Percentiles rank a stretch among this genome's conserved stretches.
These are phyloP conservation scores for Limonium bicolor DNA, from an alignment of 148 eudicot genomes.

Conservation along the genomic window DNA sequence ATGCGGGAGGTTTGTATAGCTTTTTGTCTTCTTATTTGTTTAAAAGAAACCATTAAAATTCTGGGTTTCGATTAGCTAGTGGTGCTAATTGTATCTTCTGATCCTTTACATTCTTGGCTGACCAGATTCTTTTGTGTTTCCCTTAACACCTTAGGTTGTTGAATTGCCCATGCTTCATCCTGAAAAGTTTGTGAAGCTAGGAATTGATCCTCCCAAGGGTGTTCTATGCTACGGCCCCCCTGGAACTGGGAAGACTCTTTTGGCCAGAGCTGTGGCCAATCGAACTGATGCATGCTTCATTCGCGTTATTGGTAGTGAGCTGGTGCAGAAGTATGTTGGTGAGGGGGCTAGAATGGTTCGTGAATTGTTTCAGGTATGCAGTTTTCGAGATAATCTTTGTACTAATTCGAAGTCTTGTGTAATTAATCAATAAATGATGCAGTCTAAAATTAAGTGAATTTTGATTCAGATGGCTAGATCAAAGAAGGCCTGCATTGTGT, in stretches of 20 bases:
- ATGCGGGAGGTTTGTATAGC: constrained; percentile 81
- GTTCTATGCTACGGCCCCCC: constrained; percentile 23
- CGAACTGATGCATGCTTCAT: constrained; percentile 98
- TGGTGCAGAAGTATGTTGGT: constrained; percentile 97
- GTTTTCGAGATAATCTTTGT: no score
- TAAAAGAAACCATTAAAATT: no score
- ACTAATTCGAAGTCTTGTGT: no score
- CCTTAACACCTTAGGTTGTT: neutral
- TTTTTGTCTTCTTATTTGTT: neutral
- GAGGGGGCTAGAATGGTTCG: constrained; percentile 99
- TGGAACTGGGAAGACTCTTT: constrained; percentile 91
- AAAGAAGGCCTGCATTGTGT: constrained; percentile 87
- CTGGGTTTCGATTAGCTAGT: no score
- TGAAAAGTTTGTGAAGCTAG: neutral
- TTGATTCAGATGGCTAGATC: constrained; percentile 78
- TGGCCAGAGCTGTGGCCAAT: constrained; percentile 96
- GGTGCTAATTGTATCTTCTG: no score
- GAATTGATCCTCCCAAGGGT: neutral
- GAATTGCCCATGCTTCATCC: neutral
- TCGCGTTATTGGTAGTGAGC: constrained; percentile 96
- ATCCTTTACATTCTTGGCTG: no score
- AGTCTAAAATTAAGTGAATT: no score
- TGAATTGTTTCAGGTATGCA: constrained; percentile 80
- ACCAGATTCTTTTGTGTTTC: neutral
- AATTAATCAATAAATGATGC: no score